Evolutionary conservation across 495 filamentous ascomycete genomes (phyloP), one percentile per base, ranked within the genome.

Genomic region (Hypomontagnella submonticulosa): DNA sequence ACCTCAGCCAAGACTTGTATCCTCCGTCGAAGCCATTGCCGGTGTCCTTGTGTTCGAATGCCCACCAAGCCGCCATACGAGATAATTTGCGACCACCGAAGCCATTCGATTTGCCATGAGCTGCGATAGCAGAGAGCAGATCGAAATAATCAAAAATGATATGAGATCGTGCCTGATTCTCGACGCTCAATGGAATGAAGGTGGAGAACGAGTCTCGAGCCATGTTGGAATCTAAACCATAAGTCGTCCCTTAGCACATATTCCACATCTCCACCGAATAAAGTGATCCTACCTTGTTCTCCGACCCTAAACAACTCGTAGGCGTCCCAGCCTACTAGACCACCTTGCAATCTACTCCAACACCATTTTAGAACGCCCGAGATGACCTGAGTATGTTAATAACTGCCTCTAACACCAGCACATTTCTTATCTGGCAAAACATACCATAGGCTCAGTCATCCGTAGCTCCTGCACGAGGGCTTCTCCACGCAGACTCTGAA

Each of bases 121-220:
- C 86, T 11, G 85, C 85, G 64, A 87, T 79, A 0, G 96, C 92
- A 20, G 94, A 87, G 30, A 99, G 82, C 5, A 99, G 85, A 69
- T 98, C 93, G 78, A 98, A 99, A 77, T 97, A 98, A 75, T 96
- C 90, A 72, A 96, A 92, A 61, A 97, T 95, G 70, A 99, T 97
- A 59, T 87, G 89, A 15, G 88, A 88, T 38, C 92, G 89, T 41
- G 93, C 86, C 61, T 93, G 88, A 12, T 91, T 96, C 37, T 97
- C 95, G 32, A 96, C 89, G 74, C 92, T 96, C 51, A 98, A 83
- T 0, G 95, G 96, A 49, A 99, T 95, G 74, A 99, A 99, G 8
- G 93, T 97, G 38, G 92, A 88, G 77, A 99, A 99, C 3, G 95
- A 91, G 73, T 98, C 91, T 57, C 91, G 86, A 38, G 95, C 93